Evolutionary conservation across 345 rosid genomes (phyloP), one percentile per base, ranked within the genome.

Genomic region (Sapria himalayana): DNA sequence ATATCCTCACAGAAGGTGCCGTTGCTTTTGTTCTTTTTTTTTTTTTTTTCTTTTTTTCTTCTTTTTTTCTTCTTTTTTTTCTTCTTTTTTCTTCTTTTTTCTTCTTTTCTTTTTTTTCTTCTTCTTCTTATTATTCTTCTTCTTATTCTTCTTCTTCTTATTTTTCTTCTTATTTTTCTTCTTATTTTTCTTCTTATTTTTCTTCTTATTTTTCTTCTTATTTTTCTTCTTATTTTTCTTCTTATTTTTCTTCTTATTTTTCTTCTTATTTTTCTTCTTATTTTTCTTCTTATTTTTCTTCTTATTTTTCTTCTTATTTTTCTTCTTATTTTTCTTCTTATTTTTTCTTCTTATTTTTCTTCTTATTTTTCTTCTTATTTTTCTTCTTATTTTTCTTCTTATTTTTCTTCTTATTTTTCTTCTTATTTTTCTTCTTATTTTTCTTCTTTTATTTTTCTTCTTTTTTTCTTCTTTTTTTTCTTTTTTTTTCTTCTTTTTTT

Each of bases 1-100:
- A 76, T 86, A 25, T 66, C 63, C 31, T 81, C 76, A 39, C 76
- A 71, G 51, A 78, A 81, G 94, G 97, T 86, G 70, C 40, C 44
- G 20, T 16, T 20, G 42, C 44, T 6, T 37, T 29, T 15, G 35
- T 46, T 60, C 25, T 43, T 16, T 33, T 19, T 36, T 13, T 51
- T 19, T 23, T 29, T 50, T 24, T 49, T 37, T 19, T 39, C 29
- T 21, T 32, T 15, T 22, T 32, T 19, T 37, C 56, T 13, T 20
- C 17, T 38, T 18, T 34, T 23, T 33, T 12, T 43, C 23, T 39
- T 29, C n/a, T n/a, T 43, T 16, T 33, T 19, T 36, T 13, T 51
- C 19, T 23, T 29, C 46, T 24, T 49, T 37, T 19, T 39, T 29
- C 19, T 32, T 15, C 22, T 32, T 19, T 37, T 52, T 13, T 20